phyloP scores from a whole-genome alignment of 495 filamentous ascomycete genomes.

The Hyphodiscus hymeniophilus region DNA sequence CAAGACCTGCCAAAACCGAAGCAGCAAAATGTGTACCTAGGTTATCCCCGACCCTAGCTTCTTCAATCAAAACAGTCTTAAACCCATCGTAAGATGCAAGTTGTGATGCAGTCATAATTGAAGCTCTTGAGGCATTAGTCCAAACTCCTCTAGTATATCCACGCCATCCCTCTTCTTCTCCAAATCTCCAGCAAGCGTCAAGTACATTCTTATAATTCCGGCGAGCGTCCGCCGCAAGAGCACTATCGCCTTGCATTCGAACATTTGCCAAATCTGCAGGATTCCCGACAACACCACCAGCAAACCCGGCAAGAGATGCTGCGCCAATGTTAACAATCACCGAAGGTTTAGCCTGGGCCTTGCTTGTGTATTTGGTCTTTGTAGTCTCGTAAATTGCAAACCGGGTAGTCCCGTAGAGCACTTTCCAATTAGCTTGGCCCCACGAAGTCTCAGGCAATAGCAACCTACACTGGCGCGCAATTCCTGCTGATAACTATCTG shows the following conservation, averaged over 20 bases:
- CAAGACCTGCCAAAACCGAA: slow-evolving; percentile 79
- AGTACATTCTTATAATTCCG: slow-evolving; percentile 85
- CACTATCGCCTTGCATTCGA: slow-evolving; percentile 93
- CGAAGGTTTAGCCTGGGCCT: slow-evolving; percentile 43
- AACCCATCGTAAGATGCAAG: slow-evolving; percentile 88
- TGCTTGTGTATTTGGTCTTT: slow-evolving; percentile 53
- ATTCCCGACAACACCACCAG: slow-evolving; percentile 87
- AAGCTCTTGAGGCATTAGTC: slow-evolving; percentile 82
- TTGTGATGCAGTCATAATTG: slow-evolving; percentile 90
- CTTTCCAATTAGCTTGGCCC: slow-evolving; percentile 72
- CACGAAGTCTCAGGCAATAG: too few species aligned
- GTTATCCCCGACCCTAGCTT: slow-evolving; percentile 64
- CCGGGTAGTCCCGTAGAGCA: slow-evolving; percentile 85
- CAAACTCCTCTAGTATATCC: slow-evolving; percentile 84
- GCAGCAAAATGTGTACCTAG: slow-evolving; percentile 81
- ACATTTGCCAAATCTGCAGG: slow-evolving; percentile 95
- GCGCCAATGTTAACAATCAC: slow-evolving; percentile 72
- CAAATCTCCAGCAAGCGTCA: slow-evolving; percentile 80
- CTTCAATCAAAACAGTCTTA: slow-evolving; percentile 65
- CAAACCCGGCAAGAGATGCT: slow-evolving; percentile 73
- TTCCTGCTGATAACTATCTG: too few species aligned
- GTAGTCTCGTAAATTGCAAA: slow-evolving; percentile 94
- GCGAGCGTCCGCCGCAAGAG: slow-evolving; percentile 61
- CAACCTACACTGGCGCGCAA: too few species aligned
- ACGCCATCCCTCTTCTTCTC: slow-evolving; percentile 55